A percentile compares a stretch with the other conserved stretches of the same genome.
Evolutionary conservation across 2,329 filamentous ascomycete species (phyloP).

Genomic region (Colletotrichum australisinense): DNA sequence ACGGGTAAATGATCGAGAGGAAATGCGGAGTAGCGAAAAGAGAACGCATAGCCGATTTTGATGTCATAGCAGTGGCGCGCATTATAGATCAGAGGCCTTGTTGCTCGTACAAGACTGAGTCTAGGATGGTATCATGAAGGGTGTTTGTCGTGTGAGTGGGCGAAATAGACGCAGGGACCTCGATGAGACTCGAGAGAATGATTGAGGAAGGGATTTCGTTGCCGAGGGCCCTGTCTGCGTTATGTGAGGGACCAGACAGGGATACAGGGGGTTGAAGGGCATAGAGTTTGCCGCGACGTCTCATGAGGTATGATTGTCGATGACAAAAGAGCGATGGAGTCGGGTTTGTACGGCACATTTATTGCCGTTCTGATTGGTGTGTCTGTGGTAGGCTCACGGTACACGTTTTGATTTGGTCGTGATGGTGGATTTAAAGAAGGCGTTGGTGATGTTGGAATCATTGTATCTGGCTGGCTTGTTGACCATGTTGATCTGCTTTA

Average conservation of each 20-base stretch:
- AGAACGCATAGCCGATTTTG: neutral
- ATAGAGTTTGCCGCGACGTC: conserved; percentile 29
- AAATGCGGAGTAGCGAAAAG: too few relatives aligned
- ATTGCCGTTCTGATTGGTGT: neutral
- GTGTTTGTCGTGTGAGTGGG: neutral
- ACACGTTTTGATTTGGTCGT: neutral
- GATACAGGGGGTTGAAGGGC: conserved; percentile 4
- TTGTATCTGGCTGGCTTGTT: too few relatives aligned
- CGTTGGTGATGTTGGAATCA: too few relatives aligned
- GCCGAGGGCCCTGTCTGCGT: neutral
- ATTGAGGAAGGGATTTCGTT: neutral
- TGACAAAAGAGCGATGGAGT: conserved; percentile 10
- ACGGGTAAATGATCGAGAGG: neutral
- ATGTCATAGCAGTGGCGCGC: conserved; percentile 12
- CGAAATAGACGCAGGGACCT: neutral
- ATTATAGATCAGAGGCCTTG: conserved; percentile 4
- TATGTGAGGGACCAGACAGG: neutral
- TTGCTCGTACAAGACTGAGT: neutral
- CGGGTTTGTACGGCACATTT: neutral
- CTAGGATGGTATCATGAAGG: neutral
- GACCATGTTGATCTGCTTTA: too few relatives aligned
- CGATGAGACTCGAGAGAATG: neutral
- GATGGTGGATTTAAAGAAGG: neutral
- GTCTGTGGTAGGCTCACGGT: neutral
- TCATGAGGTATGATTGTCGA: conserved; percentile 30